Evolutionary conservation across 2,329 filamentous ascomycete species (phyloP), one percentile per base, ranked within the genome.

Genomic region (Microcera coccophila): DNA sequence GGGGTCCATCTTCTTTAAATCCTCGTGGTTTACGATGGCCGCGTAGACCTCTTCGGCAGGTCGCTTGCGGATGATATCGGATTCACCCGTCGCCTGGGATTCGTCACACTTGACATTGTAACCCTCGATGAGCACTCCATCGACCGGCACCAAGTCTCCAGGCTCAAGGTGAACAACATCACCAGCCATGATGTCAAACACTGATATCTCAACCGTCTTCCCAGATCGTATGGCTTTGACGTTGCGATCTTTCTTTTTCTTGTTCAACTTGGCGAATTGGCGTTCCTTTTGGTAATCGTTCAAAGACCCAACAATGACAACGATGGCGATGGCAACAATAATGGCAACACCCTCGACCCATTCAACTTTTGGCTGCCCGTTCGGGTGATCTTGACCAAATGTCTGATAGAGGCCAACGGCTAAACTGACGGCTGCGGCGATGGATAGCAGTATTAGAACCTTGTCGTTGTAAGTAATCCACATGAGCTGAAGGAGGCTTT

Each of bases 381-480:
- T 42, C 3, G 69, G 58, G 48, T 85, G 81, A 4, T 72, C 53
- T 16, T 69, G 68, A 11, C 83, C 83, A 60, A 87, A 84, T 0
- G 83, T 85, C 62, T 89, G 83, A 62, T 89, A 90, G 0, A 90
- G 70, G 36, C 86, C 86, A 32, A 90, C 75, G 4, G 81, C 84
- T 33, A 90, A 73, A 34, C 85, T 89, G 38, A 90, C 79, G 28
- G 81, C 72, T 3, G 86, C 86, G 33, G 86, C 86, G 37, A 78
- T 70, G 1, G 83, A 85, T 41, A 89, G 71, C 5, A 89, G 70
- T 45, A 88, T 85, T 35, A 90, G 69, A 3, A 90, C 83, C 62
- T 90, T 90, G 72, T 90, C 86, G 66, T 90, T 87, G 62, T 88
- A 88, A 0, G 86, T 87, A 55, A 90, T 85, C 85, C 85, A 90